Percentiles rank a stretch among this genome's conserved stretches.
phyloP scores from a whole-genome alignment of 2,329 filamentous ascomycete species.

The Diaporthe sp. region DNA sequence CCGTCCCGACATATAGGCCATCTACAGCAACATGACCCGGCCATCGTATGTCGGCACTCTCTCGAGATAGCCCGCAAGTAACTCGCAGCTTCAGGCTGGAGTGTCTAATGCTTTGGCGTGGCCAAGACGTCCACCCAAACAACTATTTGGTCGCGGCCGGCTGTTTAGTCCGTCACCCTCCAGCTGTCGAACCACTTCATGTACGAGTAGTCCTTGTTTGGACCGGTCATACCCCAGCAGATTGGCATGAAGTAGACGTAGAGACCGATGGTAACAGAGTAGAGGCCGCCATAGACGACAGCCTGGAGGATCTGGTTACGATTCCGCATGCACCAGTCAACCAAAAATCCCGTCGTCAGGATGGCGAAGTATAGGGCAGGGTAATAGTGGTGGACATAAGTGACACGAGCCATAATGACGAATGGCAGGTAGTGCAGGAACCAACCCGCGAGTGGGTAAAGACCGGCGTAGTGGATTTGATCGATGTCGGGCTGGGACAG shows the following conservation, averaged over 20 bases:
- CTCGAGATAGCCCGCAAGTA: background rate
- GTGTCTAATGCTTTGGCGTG: background rate
- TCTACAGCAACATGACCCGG: slow-evolving; percentile 24
- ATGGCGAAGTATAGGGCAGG: slow-evolving; percentile 98
- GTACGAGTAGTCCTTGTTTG: slow-evolving; percentile 85
- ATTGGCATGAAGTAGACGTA: slow-evolving; percentile 94
- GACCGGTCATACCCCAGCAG: slow-evolving; percentile 94
- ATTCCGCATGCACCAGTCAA: slow-evolving; percentile 83
- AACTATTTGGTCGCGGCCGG: background rate
- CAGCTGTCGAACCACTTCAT: slow-evolving; percentile 93
- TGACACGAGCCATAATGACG: slow-evolving; percentile 97
- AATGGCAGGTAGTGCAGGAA: slow-evolving; percentile 97
- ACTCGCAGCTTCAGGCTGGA: background rate
- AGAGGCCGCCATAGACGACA: slow-evolving; percentile 78
- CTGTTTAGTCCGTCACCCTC: slow-evolving; percentile 77
- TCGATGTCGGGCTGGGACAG: slow-evolving; percentile 85
- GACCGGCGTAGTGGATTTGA: slow-evolving; percentile 90
- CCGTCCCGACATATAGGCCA: slow-evolving; percentile 18
- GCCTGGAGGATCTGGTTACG: slow-evolving; percentile 73
- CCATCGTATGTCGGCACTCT: background rate
- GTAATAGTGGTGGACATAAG: slow-evolving; percentile 99
- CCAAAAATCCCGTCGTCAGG: slow-evolving; percentile 85
- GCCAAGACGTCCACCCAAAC: background rate
- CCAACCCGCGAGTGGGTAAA: slow-evolving; percentile 95
- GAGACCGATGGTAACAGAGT: slow-evolving; percentile 78